Conservation (phyloP, 2,329 filamentous ascomycete genomes). For the Pseudogymnoascus pannorum region DNA sequence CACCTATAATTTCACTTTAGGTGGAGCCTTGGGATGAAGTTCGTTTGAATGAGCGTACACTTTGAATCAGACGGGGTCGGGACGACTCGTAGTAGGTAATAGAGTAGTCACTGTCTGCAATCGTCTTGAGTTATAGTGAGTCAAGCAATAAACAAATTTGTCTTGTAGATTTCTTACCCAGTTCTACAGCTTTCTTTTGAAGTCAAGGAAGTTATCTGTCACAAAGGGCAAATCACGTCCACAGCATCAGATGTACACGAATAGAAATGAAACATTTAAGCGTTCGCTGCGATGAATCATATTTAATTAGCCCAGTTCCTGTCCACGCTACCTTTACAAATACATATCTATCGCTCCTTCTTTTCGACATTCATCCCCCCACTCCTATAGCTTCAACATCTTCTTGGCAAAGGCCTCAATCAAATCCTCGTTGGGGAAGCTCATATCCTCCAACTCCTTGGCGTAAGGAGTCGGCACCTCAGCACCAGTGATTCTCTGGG, state of each 20-base stretch:
- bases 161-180: not conserved
- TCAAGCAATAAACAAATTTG: not conserved
- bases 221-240: not conserved
- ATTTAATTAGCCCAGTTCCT: constrained; percentile 8
- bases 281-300: not conserved
- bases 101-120: too few relatives aligned
- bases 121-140: not conserved
- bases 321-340: constrained; percentile 8
- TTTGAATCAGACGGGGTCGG: too few relatives aligned
- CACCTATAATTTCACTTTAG: not conserved
- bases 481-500: constrained; percentile 88
- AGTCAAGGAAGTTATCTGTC: not conserved
- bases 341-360: constrained; percentile 5
- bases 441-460: constrained; percentile 85
- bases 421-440: constrained; percentile 82
- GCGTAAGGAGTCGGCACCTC: constrained; percentile 97
- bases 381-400: constrained; percentile 66
- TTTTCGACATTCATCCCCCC: not conserved
- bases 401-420: constrained; percentile 87
- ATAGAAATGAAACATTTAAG: not conserved
- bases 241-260: not conserved
- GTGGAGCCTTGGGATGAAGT: not conserved
- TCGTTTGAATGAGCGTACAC: too few relatives aligned
- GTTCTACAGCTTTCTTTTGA: not conserved
- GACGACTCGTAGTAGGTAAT: too few relatives aligned